Evolutionary conservation across 2,329 filamentous ascomycete species (phyloP).

Genomic region (Colletotrichum gigasporum): DNA sequence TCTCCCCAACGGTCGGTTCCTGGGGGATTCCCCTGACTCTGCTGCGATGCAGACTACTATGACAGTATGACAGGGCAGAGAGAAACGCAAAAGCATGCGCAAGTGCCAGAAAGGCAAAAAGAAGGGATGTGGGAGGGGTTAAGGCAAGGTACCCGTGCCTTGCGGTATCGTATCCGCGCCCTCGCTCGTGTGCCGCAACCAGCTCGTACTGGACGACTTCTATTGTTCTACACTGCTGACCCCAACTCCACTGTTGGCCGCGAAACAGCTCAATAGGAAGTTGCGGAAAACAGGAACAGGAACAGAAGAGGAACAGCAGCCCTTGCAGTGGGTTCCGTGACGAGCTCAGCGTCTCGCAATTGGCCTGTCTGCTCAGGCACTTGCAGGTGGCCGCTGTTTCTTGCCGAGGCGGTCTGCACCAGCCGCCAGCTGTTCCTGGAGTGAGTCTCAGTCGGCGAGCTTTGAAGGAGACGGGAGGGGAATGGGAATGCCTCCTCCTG

Average conservation of each 20-base stretch:
- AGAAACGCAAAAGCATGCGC: constrained; percentile 1
- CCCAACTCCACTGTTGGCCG: not conserved
- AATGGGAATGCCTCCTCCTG: not conserved
- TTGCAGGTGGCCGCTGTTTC: not conserved
- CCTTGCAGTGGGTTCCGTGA: not conserved
- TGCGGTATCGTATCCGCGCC: constrained; percentile 13
- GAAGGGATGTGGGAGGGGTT: constrained; percentile 17
- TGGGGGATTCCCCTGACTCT: not conserved
- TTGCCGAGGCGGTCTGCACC: constrained; percentile 13
- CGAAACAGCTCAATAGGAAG: not conserved
- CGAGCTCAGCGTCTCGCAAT: not conserved
- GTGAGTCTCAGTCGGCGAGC: not conserved
- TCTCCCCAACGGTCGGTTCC: constrained; percentile 4
- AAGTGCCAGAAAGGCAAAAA: constrained; percentile 7
- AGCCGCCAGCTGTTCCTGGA: not conserved
- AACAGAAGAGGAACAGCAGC: constrained; percentile 1
- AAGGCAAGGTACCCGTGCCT: constrained; percentile 18
- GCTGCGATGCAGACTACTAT: not conserved
- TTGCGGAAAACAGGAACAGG: constrained; percentile 5
- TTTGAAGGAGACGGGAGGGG: too few relatives aligned
- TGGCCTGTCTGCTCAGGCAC: not conserved
- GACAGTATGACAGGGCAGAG: not conserved
- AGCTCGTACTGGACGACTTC: too few relatives aligned
- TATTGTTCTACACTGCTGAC: too few relatives aligned
- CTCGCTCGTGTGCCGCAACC: not conserved